Evolutionary conservation across 129 eudicot species (phyloP).

Genomic region (Flaveria ramosissima): DNA sequence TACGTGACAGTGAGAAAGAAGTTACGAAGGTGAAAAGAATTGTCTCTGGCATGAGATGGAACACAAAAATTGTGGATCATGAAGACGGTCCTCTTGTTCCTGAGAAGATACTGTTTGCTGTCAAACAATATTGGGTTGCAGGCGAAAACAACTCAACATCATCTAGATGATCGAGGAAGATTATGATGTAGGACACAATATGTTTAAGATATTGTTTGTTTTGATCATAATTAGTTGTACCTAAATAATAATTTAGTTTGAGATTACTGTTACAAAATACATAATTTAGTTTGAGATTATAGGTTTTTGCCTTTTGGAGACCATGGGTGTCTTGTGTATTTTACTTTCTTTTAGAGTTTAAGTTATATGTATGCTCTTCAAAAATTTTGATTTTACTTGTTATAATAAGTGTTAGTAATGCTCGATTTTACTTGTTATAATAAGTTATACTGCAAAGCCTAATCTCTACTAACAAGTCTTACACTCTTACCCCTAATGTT

Average conservation of each 20-base stretch:
- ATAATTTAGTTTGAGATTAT: background rate
- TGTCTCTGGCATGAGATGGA: slow-evolving; percentile 73
- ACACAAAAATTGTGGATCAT: slow-evolving; percentile 56
- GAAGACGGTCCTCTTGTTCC: slow-evolving; percentile 67
- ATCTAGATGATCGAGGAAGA: slow-evolving; percentile 23
- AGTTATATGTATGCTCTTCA: background rate
- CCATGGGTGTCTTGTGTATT: slow-evolving; percentile 19
- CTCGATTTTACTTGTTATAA: no score
- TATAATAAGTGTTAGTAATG: background rate
- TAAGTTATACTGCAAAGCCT: no score
- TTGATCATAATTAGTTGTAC: slow-evolving; percentile 17
- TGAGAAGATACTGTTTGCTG: slow-evolving; percentile 66
- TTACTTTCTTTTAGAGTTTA: background rate
- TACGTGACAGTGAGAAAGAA: slow-evolving; percentile 56
- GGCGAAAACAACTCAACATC: slow-evolving; percentile 57
- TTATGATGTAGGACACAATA: background rate
- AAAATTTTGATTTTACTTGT: slow-evolving; percentile 8
- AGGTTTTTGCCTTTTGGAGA: slow-evolving; percentile 12
- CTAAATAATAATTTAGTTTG: slow-evolving; percentile 11
- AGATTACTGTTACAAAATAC: background rate
- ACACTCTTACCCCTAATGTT: no score
- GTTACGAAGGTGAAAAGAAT: slow-evolving; percentile 55
- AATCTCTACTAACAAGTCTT: no score
- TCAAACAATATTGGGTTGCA: slow-evolving; percentile 68
- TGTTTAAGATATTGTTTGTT: slow-evolving; percentile 16